Evolutionary conservation across 805 yeast species (phyloP).

Genomic region (Tetrapisispora iriomotensis): DNA sequence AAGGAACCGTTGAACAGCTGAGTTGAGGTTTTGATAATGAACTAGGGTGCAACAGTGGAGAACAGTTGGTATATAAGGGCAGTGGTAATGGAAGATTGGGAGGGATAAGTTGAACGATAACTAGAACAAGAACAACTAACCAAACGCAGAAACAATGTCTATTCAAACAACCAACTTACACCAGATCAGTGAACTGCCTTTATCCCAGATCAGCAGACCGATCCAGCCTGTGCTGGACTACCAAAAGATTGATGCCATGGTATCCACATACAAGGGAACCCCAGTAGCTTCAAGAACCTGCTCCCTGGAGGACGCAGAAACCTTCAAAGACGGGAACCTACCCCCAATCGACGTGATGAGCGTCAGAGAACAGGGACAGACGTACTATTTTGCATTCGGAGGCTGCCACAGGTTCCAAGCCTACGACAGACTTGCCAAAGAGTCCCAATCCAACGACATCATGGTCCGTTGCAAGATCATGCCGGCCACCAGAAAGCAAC

Average conservation of each 20-base stretch:
- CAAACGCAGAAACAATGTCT: slow-evolving; percentile 57
- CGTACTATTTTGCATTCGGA: slow-evolving; percentile 72
- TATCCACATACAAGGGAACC: slow-evolving; percentile 50
- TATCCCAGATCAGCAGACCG: slow-evolving; percentile 63
- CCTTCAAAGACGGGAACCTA: slow-evolving; percentile 42
- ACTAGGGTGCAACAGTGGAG: no score
- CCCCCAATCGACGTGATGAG: slow-evolving; percentile 77
- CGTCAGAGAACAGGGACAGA: slow-evolving; percentile 53
- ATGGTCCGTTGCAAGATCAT: slow-evolving; percentile 61
- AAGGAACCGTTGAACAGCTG: no score
- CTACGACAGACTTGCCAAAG: slow-evolving; percentile 46
- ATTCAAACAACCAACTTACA: slow-evolving; percentile 51
- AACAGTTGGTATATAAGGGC: no score
- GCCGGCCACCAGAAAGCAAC: slow-evolving; percentile 65
- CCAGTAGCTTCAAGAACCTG: slow-evolving; percentile 62
- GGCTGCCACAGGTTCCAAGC: slow-evolving; percentile 90
- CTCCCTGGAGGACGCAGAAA: slow-evolving; percentile 29
- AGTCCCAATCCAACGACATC: slow-evolving; percentile 23
- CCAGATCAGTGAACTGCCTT: slow-evolving; percentile 51
- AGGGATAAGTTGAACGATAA: no score
- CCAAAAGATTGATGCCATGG: slow-evolving; percentile 71
- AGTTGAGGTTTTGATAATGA: no score
- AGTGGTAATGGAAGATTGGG: no score
- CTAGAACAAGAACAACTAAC: no score
- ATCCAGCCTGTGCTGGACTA: slow-evolving; percentile 76